phyloP scores from a whole-genome alignment of 2,329 filamentous ascomycete genomes.

The Lojkania enalia region DNA sequence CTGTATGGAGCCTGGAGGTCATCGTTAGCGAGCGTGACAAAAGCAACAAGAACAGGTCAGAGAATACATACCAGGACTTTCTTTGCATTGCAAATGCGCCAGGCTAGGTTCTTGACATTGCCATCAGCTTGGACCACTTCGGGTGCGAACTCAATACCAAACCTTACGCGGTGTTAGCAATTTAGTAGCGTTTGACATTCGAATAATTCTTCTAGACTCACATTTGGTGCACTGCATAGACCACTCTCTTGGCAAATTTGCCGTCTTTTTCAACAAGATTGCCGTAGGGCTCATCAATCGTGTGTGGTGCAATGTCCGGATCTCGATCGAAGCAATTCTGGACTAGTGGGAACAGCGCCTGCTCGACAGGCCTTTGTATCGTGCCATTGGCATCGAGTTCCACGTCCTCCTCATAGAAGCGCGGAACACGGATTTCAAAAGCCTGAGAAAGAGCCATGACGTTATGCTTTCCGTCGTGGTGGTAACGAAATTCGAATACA shows the following conservation, averaged over 20 bases:
- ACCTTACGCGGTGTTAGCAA: conserved; percentile 49
- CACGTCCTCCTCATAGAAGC: conserved; percentile 75
- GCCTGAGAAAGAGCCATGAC: conserved; percentile 93
- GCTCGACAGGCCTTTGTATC: conserved; percentile 72
- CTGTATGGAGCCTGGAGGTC: conserved; percentile 51
- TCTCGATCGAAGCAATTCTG: conserved; percentile 92
- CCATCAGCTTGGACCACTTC: conserved; percentile 92
- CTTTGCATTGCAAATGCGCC: conserved; percentile 95
- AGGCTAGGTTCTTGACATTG: conserved; percentile 85
- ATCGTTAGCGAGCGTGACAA: not conserved
- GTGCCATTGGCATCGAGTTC: conserved; percentile 62
- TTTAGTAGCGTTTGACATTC: not conserved
- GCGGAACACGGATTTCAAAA: conserved; percentile 84
- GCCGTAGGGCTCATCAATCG: conserved; percentile 80
- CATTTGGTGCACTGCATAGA: conserved; percentile 95
- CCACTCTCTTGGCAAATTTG: conserved; percentile 86
- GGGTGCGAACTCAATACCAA: conserved; percentile 92
- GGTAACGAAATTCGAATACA: conserved; percentile 95
- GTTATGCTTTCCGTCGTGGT: conserved; percentile 88
- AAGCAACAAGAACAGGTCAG: not conserved
- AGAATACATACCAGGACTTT: conserved; percentile 75
- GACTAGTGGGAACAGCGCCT: conserved; percentile 77
- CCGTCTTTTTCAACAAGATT: conserved; percentile 80
- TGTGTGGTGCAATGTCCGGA: conserved; percentile 83
- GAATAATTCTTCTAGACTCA: too few species aligned